Percentiles rank a stretch among this genome's conserved stretches.
Evolutionary conservation across 495 filamentous ascomycete species (phyloP).

Genomic region (Xylaria curta): DNA sequence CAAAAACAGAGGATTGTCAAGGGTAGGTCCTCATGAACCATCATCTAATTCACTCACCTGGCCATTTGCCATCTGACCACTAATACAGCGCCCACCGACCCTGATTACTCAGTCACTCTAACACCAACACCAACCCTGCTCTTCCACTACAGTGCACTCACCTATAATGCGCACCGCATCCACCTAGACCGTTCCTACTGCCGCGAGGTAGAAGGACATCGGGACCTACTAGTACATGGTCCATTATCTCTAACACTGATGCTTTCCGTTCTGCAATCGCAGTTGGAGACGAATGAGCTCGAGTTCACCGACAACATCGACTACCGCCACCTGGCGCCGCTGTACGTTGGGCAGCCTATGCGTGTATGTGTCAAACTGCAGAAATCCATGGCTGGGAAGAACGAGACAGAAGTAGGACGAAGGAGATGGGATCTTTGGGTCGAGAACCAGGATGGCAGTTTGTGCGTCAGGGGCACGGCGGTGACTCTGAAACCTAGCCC

Average conservation of each 20-base stretch:
- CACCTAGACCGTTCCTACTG: slow-evolving; percentile 80
- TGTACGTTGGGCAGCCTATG: slow-evolving; percentile 74
- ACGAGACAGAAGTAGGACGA: slow-evolving; percentile 12
- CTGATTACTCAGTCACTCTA: slow-evolving; percentile 67
- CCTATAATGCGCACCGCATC: slow-evolving; percentile 85
- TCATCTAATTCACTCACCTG: not conserved
- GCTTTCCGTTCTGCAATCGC: slow-evolving; percentile 63
- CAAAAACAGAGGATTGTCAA: slow-evolving; percentile 19
- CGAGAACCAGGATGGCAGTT: slow-evolving; percentile 61
- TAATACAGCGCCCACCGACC: slow-evolving; percentile 37
- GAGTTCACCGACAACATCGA: slow-evolving; percentile 53
- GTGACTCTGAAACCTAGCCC: no score
- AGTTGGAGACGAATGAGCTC: slow-evolving; percentile 44
- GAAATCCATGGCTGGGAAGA: not conserved
- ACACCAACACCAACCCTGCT: slow-evolving; percentile 69
- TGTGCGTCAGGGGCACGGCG: slow-evolving; percentile 65
- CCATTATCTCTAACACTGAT: slow-evolving; percentile 81
- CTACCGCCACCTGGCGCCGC: slow-evolving; percentile 82
- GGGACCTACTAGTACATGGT: slow-evolving; percentile 80
- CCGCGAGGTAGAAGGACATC: slow-evolving; percentile 73
- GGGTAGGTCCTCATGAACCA: slow-evolving; percentile 28
- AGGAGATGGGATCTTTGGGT: slow-evolving; percentile 68
- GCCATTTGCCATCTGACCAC: not conserved
- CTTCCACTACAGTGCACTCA: slow-evolving; percentile 85
- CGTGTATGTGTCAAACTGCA: slow-evolving; percentile 56